Evolutionary conservation across 768 basidiomycete genomes (phyloP), one percentile per base, ranked within the genome.

Genomic region (Peribolospora baueri): DNA sequence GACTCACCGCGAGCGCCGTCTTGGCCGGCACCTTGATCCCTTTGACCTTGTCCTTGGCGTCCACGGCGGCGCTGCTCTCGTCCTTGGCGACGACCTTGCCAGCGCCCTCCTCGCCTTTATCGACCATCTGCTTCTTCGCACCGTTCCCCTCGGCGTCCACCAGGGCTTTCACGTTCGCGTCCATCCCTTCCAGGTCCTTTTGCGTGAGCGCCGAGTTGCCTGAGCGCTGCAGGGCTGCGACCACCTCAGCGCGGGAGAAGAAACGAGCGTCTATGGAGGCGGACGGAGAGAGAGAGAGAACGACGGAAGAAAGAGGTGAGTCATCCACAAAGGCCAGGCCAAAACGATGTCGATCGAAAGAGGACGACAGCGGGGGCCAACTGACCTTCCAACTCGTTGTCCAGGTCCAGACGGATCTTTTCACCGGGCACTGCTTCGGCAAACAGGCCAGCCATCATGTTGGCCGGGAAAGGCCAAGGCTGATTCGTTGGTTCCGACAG

Each of bases 331-430:
- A 9, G 38, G 2, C n/a, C 36, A 6, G 25, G 13, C 37, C 5
- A 45, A 4, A 39, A 60, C 75, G 51, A 57, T 25, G 1, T 25
- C 25, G 25, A 25, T 25, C 25, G 25, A 25, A 1, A 25, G 25
- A 25, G 25, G 25, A 25, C 25, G 25, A 25, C 25, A 25, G 25
- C 25, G 25, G 25, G 25, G 25, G 25, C 25, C 25, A 25, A 25
- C 25, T 25, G 25, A 82, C 87, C 85, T 63, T 80, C 79, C n/a
- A 98, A 75, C 69, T 98, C 91, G 61, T 91, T 91, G 64, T 95
- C 91, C 2, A 98, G 74, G 65, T 95, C 88, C 6, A 73, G 70
- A 11, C 86, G 76, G 56, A 95, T 81, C 5, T 76, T 75, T 62
- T 86, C 72, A 4, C 75, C 71, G 2, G 79, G 25, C 25, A 25